A percentile compares a stretch with the other conserved stretches of the same genome.
Evolutionary conservation across 331 rosid species (phyloP).

Genomic region (Acacia concinna): DNA sequence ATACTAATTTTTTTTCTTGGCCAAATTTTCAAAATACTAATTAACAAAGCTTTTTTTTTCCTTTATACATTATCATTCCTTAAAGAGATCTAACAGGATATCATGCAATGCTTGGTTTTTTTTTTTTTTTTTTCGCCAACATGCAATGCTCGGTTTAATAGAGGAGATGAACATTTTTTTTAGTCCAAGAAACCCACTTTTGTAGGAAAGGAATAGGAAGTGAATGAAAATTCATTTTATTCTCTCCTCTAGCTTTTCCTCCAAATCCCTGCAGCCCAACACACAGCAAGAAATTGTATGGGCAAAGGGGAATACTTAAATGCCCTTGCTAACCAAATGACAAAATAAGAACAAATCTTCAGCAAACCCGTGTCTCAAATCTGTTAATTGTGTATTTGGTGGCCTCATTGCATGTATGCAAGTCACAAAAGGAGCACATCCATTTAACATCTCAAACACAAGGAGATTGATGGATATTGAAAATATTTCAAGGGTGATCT

Average conservation of each 20-base stretch:
- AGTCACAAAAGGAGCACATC: conserved; percentile 14
- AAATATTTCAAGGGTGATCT: conserved; percentile 7
- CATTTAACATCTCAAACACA: conserved; percentile 20
- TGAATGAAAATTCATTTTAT: background rate
- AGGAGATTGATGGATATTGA: background rate
- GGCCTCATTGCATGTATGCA: background rate
- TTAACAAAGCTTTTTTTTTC: no score
- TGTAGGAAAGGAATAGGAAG: background rate
- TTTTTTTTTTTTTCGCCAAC: no score
- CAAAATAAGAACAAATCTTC: background rate
- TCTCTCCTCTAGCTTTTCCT: no score
- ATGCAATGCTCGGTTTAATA: background rate
- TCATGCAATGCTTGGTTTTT: no score
- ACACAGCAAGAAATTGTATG: background rate
- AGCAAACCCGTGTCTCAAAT: background rate
- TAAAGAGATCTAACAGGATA: no score
- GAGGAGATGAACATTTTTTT: background rate
- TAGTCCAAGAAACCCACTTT: background rate
- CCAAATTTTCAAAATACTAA: no score
- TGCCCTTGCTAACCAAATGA: background rate
- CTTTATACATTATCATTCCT: no score
- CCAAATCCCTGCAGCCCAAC: background rate
- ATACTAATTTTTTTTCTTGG: no score
- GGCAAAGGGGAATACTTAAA: background rate
- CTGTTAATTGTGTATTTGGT: background rate